phyloP scores from a whole-genome alignment of 192 early-diverging fungal genomes.

The Piromyces finnis region DNA sequence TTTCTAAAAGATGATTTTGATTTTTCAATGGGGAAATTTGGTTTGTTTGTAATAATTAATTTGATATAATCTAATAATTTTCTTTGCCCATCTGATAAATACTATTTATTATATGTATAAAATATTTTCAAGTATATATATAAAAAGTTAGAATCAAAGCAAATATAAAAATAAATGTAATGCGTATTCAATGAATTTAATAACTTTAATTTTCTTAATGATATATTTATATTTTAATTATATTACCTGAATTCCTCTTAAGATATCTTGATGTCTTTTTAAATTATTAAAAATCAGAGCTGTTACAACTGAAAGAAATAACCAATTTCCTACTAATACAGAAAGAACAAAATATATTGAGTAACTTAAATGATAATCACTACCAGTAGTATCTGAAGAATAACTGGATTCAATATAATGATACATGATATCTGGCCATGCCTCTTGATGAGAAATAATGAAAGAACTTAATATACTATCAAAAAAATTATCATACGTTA shows the following conservation, averaged over 20 bases:
- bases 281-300: not conserved
- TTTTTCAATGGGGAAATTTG: not conserved
- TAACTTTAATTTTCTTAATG: no score
- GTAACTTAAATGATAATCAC: not conserved
- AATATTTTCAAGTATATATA: no score
- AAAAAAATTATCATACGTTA: not conserved
- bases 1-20: not conserved
- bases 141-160: no score
- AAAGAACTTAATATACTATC: not conserved
- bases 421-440: not conserved
- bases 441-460: not conserved
- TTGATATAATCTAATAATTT: not conserved
- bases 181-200: no score
- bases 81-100: not conserved
- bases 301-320: not conserved
- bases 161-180: no score
- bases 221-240: no score
- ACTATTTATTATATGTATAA: not conserved
- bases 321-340: not conserved
- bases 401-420: not conserved
- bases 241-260: not conserved
- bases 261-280: not conserved
- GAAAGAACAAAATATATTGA: not conserved
- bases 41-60: not conserved
- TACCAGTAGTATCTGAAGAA: not conserved